Evolutionary conservation across 257 asterid genomes (phyloP).

Genomic region (Fraxinus quadrangulata): DNA sequence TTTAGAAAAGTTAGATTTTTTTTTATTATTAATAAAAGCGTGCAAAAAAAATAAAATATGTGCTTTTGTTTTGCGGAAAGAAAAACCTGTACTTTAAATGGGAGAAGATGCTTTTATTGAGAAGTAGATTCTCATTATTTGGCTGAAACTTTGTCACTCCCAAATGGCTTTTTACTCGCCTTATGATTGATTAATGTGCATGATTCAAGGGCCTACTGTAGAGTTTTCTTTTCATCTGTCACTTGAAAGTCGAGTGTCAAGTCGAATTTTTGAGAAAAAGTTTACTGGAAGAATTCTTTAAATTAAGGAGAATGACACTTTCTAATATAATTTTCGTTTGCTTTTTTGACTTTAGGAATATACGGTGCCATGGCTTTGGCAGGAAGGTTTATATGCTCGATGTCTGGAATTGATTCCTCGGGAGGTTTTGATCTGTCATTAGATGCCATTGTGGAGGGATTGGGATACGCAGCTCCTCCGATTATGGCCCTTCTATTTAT

Average conservation of each 20-base stretch:
- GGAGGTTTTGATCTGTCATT: constrained; percentile 84
- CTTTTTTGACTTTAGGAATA: constrained; percentile 56
- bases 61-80: too few species aligned
- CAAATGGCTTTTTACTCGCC: not conserved
- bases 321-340: constrained; percentile 8
- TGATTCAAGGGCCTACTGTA: not conserved
- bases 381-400: constrained; percentile 88
- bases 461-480: constrained; percentile 97
- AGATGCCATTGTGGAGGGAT: constrained; percentile 80
- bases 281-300: not conserved
- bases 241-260: not conserved
- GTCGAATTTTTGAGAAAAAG: not conserved
- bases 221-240: not conserved
- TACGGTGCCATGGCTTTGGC: constrained; percentile 93
- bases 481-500: constrained; percentile 92
- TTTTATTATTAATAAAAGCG: too few species aligned
- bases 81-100: too few species aligned
- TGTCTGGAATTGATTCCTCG: constrained; percentile 74
- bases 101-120: too few species aligned
- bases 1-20: not conserved
- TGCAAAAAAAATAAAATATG: too few species aligned
- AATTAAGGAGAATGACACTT: not conserved
- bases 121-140: too few species aligned
- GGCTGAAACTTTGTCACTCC: not conserved
- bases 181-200: constrained; percentile 1